Conservation (phyloP, 1,284 basidiomycete genomes). For the Ustilago tritici region DNA sequence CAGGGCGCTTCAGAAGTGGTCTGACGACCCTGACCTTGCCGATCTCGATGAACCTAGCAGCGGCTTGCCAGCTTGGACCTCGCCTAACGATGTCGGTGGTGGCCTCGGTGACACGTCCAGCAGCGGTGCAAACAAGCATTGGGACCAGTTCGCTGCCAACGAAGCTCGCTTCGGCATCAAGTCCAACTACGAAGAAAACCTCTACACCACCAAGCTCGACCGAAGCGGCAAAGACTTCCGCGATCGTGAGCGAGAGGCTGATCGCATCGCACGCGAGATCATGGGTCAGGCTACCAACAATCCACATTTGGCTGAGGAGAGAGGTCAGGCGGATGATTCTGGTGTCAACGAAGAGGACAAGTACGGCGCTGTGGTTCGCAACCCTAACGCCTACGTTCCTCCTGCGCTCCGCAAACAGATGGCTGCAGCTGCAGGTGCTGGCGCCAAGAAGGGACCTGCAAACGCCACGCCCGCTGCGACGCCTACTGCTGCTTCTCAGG, state of each 20-base stretch:
- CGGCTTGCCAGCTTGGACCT: constrained; percentile 44
- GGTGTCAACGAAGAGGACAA: constrained; percentile 93
- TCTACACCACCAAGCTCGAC: constrained; percentile 95
- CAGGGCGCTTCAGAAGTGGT: constrained; percentile 59
- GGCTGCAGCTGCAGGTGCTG: constrained; percentile 49
- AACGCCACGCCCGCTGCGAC: constrained; percentile 28
- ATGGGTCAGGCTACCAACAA: constrained; percentile 76
- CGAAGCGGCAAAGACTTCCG: constrained; percentile 85
- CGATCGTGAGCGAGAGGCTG: constrained; percentile 88
- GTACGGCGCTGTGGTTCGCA: constrained; percentile 92
- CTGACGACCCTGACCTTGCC: constrained; percentile 55
- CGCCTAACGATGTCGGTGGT: constrained; percentile 14
- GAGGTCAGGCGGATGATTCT: constrained; percentile 79
- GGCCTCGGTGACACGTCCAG: constrained; percentile 21
- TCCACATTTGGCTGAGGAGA: constrained; percentile 89
- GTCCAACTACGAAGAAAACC: constrained; percentile 90
- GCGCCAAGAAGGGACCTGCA: constrained; percentile 50
- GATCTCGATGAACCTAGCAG: constrained; percentile 37
- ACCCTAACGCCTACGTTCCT: constrained; percentile 90
- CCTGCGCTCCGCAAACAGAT: constrained; percentile 78
- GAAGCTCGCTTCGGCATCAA: constrained; percentile 92
- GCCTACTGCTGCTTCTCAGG: constrained; percentile 1
- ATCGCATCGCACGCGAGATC: constrained; percentile 90
- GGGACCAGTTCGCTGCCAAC: constrained; percentile 98
- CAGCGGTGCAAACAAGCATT: constrained; percentile 70